Conservation (phyloP, 106 monocot species). For the Apostasia ramifera region DNA sequence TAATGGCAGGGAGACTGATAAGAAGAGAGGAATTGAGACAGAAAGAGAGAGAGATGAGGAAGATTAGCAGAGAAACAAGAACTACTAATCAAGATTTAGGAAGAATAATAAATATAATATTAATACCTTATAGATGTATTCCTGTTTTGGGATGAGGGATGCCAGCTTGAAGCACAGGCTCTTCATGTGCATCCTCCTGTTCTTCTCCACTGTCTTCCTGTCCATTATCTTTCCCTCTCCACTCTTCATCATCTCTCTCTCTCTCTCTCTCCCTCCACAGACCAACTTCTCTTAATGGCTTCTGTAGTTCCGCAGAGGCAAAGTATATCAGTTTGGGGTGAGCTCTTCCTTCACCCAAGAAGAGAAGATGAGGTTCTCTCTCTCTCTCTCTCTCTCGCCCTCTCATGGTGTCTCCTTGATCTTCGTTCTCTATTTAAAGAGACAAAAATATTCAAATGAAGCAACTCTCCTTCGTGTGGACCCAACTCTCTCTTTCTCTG, state of each 20-base stretch:
- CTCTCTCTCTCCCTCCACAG: background rate
- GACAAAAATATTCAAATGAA: too few relatives aligned
- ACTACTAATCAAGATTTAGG: too few relatives aligned
- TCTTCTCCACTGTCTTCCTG: conserved; percentile 25
- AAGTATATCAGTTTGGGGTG: background rate
- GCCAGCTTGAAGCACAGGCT: conserved; percentile 21
- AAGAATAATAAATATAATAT: too few relatives aligned
- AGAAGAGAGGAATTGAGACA: background rate
- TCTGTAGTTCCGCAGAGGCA: background rate
- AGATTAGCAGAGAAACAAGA: too few relatives aligned
- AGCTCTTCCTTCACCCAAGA: background rate
- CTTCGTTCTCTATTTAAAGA: too few relatives aligned
- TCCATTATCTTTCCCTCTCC: conserved; percentile 6
- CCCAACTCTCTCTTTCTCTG: too few relatives aligned
- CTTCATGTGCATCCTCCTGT: conserved; percentile 27
- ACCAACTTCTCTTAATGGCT: background rate
- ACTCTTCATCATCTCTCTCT: conserved; percentile 6
- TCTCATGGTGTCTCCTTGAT: too few relatives aligned
- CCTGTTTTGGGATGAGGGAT: conserved; percentile 15
- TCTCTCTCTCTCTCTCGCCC: too few relatives aligned
- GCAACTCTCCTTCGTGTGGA: too few relatives aligned
- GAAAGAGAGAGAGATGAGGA: background rate
- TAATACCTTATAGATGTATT: conserved; percentile 9
- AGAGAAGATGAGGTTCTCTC: too few relatives aligned
- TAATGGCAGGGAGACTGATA: too few relatives aligned